Conservation (phyloP, 2,329 filamentous ascomycete genomes). For the Exophiala alcalophila region DNA sequence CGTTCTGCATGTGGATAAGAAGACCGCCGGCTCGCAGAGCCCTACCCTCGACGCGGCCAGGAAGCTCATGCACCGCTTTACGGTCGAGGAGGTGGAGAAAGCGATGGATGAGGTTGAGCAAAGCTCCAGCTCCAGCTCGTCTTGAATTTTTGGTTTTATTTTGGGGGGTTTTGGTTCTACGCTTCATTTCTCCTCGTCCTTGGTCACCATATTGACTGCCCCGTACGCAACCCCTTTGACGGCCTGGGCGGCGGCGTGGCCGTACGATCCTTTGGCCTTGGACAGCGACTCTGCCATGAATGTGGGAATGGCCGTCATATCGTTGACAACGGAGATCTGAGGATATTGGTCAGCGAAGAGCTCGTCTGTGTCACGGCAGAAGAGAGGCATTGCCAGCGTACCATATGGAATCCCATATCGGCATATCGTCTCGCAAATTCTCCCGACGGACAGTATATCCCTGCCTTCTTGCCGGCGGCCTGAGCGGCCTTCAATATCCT, state of each 20-base stretch:
- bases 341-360: slow-evolving; percentile 3
- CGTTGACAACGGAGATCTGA: slow-evolving; percentile 44
- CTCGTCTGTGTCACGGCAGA: neutral
- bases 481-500: slow-evolving; percentile 52
- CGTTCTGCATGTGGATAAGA: slow-evolving; percentile 58
- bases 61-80: slow-evolving; percentile 64
- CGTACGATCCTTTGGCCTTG: slow-evolving; percentile 35
- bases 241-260: slow-evolving; percentile 28
- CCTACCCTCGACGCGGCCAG: slow-evolving; percentile 46
- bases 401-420: slow-evolving; percentile 55
- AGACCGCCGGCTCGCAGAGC: slow-evolving; percentile 31
- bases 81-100: slow-evolving; percentile 54
- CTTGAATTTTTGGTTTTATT: slow-evolving; percentile 4
- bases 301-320: slow-evolving; percentile 46
- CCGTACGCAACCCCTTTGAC: slow-evolving; percentile 30
- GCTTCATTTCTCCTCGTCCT: slow-evolving; percentile 19
- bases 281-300: slow-evolving; percentile 39
- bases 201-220: slow-evolving; percentile 21
- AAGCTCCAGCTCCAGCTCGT: neutral
- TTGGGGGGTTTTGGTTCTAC: no score
- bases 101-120: slow-evolving; percentile 51
- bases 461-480: slow-evolving; percentile 52
- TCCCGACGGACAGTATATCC: slow-evolving; percentile 54
- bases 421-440: slow-evolving; percentile 52
- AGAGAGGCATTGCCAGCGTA: slow-evolving; percentile 37